phyloP scores from a whole-genome alignment of 805 yeast species.

The Ogataea kodamae region DNA sequence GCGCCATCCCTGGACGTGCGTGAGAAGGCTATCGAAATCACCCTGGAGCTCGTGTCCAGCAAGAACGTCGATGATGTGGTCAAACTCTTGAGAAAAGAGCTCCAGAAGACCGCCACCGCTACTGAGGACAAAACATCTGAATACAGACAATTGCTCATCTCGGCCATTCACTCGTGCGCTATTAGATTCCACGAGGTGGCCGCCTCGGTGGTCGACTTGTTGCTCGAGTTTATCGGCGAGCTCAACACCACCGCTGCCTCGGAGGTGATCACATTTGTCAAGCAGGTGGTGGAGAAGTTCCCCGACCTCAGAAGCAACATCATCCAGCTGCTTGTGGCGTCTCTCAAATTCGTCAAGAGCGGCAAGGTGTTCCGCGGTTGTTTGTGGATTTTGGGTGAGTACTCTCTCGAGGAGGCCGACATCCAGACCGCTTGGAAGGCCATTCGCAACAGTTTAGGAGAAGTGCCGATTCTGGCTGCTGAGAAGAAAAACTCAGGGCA shows the following conservation, averaged over 20 bases:
- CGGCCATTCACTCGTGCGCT: conserved; percentile 86
- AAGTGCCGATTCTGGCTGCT: conserved; percentile 80
- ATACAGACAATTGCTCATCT: conserved; percentile 84
- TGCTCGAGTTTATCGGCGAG: conserved; percentile 83
- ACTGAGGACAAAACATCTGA: conserved; percentile 80
- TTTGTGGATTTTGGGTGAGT: conserved; percentile 95
- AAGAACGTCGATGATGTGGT: conserved; percentile 94
- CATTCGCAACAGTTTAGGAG: conserved; percentile 80
- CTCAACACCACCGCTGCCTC: conserved; percentile 81
- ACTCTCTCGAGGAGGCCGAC: conserved; percentile 63
- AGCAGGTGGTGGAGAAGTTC: conserved; percentile 90
- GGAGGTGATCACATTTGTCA: conserved; percentile 87
- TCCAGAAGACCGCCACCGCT: conserved; percentile 64
- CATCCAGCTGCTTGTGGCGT: conserved; percentile 54
- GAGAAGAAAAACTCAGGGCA: conserved; percentile 45
- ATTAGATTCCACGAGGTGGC: conserved; percentile 88
- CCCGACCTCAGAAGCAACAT: conserved; percentile 72
- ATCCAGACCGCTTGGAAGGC: conserved; percentile 85
- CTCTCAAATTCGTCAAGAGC: conserved; percentile 67
- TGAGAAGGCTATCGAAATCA: conserved; percentile 77
- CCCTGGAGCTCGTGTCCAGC: conserved; percentile 74
- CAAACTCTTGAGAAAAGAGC: conserved; percentile 86
- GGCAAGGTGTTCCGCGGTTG: conserved; percentile 93
- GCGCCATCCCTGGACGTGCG: conserved; percentile 91
- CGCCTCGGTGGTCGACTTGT: conserved; percentile 79